phyloP scores from a whole-genome alignment of 495 filamentous ascomycete genomes.

The Penicillium fimorum region DNA sequence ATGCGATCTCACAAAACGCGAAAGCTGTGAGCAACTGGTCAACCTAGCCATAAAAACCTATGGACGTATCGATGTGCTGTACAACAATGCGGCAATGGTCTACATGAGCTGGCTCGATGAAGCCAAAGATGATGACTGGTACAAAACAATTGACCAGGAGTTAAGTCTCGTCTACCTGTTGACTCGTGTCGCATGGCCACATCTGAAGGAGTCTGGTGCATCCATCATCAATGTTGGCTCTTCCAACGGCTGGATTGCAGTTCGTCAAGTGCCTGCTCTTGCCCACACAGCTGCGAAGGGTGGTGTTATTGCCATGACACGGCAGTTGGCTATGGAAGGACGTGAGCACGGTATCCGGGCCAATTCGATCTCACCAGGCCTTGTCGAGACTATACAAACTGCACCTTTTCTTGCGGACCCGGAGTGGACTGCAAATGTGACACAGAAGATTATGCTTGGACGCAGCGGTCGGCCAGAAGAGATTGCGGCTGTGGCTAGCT shows the following conservation, averaged over 20 bases:
- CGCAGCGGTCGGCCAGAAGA: conserved; percentile 94
- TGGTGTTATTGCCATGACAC: conserved; percentile 9
- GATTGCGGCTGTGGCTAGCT: conserved; percentile 87
- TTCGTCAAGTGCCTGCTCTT: not conserved
- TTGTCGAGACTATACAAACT: not conserved
- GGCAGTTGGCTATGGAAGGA: conserved; percentile 6
- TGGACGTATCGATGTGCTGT: not conserved
- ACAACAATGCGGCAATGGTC: conserved; percentile 1
- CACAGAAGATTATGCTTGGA: conserved; percentile 38
- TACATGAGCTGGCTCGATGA: conserved; percentile 1
- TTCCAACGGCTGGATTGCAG: not conserved
- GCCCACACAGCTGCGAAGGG: conserved; percentile 5
- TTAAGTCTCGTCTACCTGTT: not conserved
- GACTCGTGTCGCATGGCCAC: not conserved
- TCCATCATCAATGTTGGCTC: conserved; percentile 4
- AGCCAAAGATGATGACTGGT: not conserved
- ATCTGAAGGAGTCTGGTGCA: not conserved
- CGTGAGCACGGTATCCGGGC: not conserved
- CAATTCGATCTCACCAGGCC: not conserved
- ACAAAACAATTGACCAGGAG: not conserved
- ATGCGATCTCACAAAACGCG: not conserved
- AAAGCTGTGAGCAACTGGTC: conserved; percentile 2
- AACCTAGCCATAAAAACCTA: not conserved
- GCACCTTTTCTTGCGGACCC: not conserved
- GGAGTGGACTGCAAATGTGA: not conserved